These are phyloP conservation scores for Naganishia vaughanmartiniae DNA, from an alignment of 768 basidiomycete species.

Conservation along the genomic window DNA sequence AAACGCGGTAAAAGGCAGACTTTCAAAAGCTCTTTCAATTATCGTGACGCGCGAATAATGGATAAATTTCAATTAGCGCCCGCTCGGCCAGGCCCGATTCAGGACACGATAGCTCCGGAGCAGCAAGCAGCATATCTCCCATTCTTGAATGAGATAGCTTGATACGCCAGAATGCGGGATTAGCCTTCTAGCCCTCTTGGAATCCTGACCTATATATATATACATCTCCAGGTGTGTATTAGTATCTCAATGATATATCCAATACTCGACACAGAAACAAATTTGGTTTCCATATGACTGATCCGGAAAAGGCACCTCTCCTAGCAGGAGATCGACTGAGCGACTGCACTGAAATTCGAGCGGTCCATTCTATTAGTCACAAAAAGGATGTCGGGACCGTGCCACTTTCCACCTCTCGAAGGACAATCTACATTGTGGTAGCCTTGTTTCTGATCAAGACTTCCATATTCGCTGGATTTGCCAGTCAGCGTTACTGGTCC, in stretches of 20 bases:
- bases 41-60: not conserved
- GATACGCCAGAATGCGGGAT: too few relatives aligned
- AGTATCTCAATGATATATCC: not conserved
- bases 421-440: not conserved
- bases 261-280: not conserved
- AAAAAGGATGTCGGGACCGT: not conserved
- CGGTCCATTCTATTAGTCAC: not conserved
- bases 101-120: too few relatives aligned
- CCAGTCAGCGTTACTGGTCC: not conserved
- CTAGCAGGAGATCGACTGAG: not conserved
- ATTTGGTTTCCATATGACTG: not conserved
- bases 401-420: not conserved
- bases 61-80: not conserved
- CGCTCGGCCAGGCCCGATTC: too few relatives aligned
- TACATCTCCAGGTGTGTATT: not conserved
- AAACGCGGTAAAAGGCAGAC: not conserved
- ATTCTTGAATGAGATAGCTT: too few relatives aligned
- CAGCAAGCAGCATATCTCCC: too few relatives aligned
- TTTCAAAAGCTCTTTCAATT: not conserved
- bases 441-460: not conserved
- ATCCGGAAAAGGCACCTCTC: constrained; percentile 9
- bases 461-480: not conserved
- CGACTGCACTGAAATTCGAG: not conserved
- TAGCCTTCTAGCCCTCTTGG: too few relatives aligned
- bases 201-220: too few relatives aligned